Evolutionary conservation across 805 yeast genomes (phyloP), one percentile per base, ranked within the genome.

Genomic region (Candida namnaoensis): DNA sequence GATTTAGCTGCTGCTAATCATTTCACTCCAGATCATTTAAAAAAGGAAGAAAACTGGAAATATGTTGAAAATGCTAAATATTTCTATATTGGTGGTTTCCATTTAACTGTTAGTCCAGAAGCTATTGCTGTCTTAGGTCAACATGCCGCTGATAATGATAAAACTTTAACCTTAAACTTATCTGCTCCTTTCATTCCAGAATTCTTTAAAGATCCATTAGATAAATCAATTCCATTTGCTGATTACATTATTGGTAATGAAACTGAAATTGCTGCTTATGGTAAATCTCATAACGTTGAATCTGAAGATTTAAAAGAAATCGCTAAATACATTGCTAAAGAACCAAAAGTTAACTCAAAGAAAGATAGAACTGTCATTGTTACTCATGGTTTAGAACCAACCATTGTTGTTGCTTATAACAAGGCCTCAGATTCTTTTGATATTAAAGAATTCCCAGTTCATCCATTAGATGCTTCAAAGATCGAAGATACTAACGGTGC

Each of bases 21-120:
- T 66, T 93, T 88, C 81, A 84, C 83, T 59, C 82, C 91, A 40
- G 77, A 77, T 44, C 98, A 93, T 66, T 76, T 93, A 60, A 80
- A 86, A 60, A 76, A 76, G 59, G 86, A 95, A 50, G 95, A 83
- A 66, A 87, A 90, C 75, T 90, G 97, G 96, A 69, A 68, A 49
- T 67, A 71, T 45, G 95, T 93, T 47, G 88, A 87, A 66, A 71
- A 69, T 39, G 98, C 91, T 46, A 72, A 80, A 62, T 74, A 71
- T 56, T 93, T 69, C 74, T 93, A 93, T 76, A 84, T 93, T 60
- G 99, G 98, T 57, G 99, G 99, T n/a, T 93, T 81, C 87, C 99
- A 93, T 67, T 76, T 93, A 68, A 93, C 99, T 44, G 99, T 93
- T 44, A 86, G 95, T 51, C 96, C 96, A 50, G 95, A 82, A 45